Base-by-base conservation (phyloP, 1,139 yeast genomes). In the Candida sanyaensis region DNA sequence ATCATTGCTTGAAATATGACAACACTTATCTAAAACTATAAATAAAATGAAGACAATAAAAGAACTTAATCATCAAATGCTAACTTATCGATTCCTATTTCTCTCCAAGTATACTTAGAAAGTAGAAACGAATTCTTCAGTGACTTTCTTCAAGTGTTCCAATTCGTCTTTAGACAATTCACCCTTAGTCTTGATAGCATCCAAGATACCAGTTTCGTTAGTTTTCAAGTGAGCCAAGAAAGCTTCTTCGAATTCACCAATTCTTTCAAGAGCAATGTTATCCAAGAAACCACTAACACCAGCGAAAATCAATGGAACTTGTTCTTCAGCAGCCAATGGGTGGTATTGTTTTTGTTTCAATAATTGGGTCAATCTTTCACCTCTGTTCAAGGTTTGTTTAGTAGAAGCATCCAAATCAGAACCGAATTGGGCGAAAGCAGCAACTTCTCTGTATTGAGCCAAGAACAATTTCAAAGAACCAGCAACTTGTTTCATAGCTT, bases 391-490 rank as follows among this genome's bases (percentile, higher is more conserved):
- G 70, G 99, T 95, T 83, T 91, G 97, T 85, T 93, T 93, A 79
- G 99, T 95, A 54, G 98, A 90, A 68, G 99, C 98, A 80, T 95
- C 99, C 78, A 95, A 87, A 80, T 95, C 99, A 66, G 99, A 93
- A 88, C 99, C 99, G 84, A 93, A 93, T 84, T 93, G 99, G 68
- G 99, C 99, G 79, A 93, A 93, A 68, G 99, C 99, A 72, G 99
- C 99, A 69, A 93, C 99, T 86, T 93, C 99, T 90, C 99, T 93
- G 89, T 93, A 93, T 84, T 93, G 99, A 69, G 99, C 99, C 86
- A 93, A 89, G 97, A 90, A 93, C 79, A 93, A 89, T 81, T 93
- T 93, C 81, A 93, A 88, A 65, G 99, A 95, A 87, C 99, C 99
- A 63, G 99, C 99, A 78, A 95, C 99, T 86, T 93, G 98, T 83